phyloP scores from a whole-genome alignment of 768 basidiomycete species.

The Serendipita vermifera region DNA sequence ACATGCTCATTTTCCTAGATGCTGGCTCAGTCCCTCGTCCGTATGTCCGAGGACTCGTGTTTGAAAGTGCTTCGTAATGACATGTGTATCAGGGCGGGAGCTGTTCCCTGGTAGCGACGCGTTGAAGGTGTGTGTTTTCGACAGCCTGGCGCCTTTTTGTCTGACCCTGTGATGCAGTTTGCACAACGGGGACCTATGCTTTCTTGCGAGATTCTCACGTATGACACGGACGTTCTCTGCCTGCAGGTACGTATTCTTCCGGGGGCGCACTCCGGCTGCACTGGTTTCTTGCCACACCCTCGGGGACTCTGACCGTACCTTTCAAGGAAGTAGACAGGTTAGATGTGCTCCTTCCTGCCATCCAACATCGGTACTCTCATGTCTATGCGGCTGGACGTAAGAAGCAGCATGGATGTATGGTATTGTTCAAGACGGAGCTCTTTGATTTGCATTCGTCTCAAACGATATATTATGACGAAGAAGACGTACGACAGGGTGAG shows the following conservation, averaged over 20 bases:
- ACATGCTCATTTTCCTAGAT: conserved; percentile 32
- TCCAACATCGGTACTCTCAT: conserved; percentile 51
- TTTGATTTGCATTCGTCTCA: conserved; percentile 37
- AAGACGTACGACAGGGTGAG: conserved; percentile 33
- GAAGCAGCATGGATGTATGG: conserved; percentile 79
- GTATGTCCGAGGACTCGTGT: conserved; percentile 34
- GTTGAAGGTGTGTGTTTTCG: neutral
- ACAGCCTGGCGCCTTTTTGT: neutral
- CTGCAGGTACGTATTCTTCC: conserved; percentile 48
- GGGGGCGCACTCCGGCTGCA: neutral
- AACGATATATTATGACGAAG: conserved; percentile 56
- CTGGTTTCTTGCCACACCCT: neutral
- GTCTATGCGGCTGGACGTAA: conserved; percentile 54
- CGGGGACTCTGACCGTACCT: neutral
- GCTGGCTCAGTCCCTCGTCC: conserved; percentile 65
- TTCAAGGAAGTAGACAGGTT: conserved; percentile 80
- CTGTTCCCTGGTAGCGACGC: conserved; percentile 46
- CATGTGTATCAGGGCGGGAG: conserved; percentile 44
- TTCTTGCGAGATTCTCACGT: conserved; percentile 55
- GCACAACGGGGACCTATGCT: conserved; percentile 51
- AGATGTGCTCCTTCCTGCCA: conserved; percentile 52
- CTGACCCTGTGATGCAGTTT: too few species aligned
- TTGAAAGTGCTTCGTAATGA: neutral
- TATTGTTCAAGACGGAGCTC: conserved; percentile 48
- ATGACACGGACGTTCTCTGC: conserved; percentile 71